phyloP scores from a whole-genome alignment of 805 yeast species.

The Barnettozyma wickerhamii region DNA sequence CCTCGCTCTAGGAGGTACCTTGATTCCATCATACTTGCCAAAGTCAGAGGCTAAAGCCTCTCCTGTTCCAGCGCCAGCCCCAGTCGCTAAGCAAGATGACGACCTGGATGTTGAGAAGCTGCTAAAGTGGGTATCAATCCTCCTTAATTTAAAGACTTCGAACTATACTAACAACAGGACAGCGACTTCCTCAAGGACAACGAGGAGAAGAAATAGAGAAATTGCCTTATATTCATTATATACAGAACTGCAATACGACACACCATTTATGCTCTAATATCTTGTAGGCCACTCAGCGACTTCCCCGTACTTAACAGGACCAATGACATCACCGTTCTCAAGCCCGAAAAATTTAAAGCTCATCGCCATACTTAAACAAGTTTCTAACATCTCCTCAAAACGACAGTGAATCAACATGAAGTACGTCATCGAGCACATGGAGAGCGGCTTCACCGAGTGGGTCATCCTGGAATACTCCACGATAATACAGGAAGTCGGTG shows the following conservation, averaged over 20 bases:
- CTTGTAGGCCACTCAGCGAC: background rate
- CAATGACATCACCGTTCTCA: background rate
- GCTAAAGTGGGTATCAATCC: slow-evolving; percentile 21
- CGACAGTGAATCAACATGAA: too few relatives aligned
- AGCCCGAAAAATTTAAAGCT: background rate
- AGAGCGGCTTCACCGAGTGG: slow-evolving; percentile 95
- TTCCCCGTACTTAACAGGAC: background rate
- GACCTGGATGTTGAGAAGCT: slow-evolving; percentile 32
- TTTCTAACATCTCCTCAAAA: background rate
- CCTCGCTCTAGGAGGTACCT: slow-evolving; percentile 30
- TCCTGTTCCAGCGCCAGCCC: slow-evolving; percentile 22
- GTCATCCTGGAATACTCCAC: slow-evolving; percentile 82
- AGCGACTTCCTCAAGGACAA: slow-evolving; percentile 29
- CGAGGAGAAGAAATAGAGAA: slow-evolving; percentile 13
- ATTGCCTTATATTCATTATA: background rate
- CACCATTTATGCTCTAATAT: background rate
- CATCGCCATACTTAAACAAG: background rate
- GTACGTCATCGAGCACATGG: slow-evolving; percentile 97
- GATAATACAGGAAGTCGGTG: slow-evolving; percentile 80
- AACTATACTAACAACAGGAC: slow-evolving; percentile 5
- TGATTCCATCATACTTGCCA: slow-evolving; percentile 20
- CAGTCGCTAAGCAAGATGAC: slow-evolving; percentile 24
- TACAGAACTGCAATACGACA: background rate
- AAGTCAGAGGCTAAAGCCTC: slow-evolving; percentile 15
- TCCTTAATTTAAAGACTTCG: background rate